These are phyloP conservation scores for Barnettozyma salicaria DNA, from an alignment of 805 yeast genomes.

Conservation along the genomic window DNA sequence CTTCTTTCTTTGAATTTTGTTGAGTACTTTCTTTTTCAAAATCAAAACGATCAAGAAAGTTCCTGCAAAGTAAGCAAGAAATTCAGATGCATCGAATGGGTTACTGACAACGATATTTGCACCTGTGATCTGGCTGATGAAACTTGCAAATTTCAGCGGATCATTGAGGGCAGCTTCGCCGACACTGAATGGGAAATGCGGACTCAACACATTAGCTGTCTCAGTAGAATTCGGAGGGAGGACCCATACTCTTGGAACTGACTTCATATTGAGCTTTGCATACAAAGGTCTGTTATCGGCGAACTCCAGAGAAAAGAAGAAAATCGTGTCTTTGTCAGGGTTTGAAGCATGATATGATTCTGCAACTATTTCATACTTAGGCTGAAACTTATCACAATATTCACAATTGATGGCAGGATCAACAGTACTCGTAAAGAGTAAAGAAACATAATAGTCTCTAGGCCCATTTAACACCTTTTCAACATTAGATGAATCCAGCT, in stretches of 20 bases:
- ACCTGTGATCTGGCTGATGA: constrained; percentile 41
- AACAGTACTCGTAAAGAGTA: constrained; percentile 50
- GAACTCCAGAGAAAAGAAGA: constrained; percentile 49
- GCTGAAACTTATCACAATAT: constrained; percentile 40
- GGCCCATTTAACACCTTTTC: constrained; percentile 37
- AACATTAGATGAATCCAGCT: constrained; percentile 33
- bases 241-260: constrained; percentile 65
- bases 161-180: constrained; percentile 29
- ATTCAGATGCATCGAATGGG: constrained; percentile 38
- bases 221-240: constrained; percentile 42
- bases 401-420: constrained; percentile 38
- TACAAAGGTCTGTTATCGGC: constrained; percentile 37
- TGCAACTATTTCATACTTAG: constrained; percentile 37
- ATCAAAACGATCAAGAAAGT: constrained; percentile 41
- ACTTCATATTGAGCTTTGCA: constrained; percentile 35
- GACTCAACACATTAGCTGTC: constrained; percentile 24
- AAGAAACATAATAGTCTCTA: constrained; percentile 45
- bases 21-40: constrained; percentile 42
- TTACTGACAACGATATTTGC: constrained; percentile 38
- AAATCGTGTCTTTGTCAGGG: constrained; percentile 34
- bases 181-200: constrained; percentile 33
- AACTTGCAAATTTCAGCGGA: constrained; percentile 46
- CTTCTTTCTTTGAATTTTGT: constrained; percentile 24
- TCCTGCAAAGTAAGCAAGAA: constrained; percentile 38
- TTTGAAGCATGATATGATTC: constrained; percentile 39